phyloP scores from a whole-genome alignment of 208 protist genomes.

The Leishmania guyanensis region DNA sequence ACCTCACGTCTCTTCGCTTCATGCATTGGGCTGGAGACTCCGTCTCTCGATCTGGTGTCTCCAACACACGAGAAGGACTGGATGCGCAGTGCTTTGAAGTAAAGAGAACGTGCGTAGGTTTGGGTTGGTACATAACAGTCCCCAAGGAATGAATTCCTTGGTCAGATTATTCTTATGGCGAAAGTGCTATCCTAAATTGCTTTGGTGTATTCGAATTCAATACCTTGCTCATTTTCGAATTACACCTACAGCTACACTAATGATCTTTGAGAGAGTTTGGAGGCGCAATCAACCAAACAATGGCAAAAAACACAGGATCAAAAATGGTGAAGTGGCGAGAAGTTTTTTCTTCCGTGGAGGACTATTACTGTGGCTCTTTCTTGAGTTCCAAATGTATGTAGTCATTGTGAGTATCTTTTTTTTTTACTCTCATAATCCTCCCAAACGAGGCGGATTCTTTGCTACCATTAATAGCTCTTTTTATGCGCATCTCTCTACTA shows the following conservation, averaged over 20 bases:
- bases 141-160: neutral
- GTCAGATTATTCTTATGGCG: neutral
- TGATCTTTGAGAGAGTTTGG: neutral
- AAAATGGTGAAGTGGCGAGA: neutral
- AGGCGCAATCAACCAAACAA: neutral
- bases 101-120: constrained; percentile 11
- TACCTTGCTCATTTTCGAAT: constrained; percentile 8
- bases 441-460: no score
- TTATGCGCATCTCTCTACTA: neutral
- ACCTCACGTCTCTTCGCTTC: constrained; percentile 91
- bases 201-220: neutral
- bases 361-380: neutral
- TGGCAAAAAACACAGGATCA: neutral
- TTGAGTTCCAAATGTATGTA: neutral
- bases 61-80: constrained; percentile 64
- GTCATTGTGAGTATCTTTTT: neutral
- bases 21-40: constrained; percentile 58
- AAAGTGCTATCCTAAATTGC: constrained; percentile 3
- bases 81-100: constrained; percentile 62
- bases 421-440: neutral
- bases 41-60: constrained; percentile 59
- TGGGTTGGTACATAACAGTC: neutral
- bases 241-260: neutral
- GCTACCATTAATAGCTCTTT: constrained; percentile 7
- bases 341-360: neutral